phyloP scores from a whole-genome alignment of 108 stramenopile species.

The Skeletonema tropicum region DNA sequence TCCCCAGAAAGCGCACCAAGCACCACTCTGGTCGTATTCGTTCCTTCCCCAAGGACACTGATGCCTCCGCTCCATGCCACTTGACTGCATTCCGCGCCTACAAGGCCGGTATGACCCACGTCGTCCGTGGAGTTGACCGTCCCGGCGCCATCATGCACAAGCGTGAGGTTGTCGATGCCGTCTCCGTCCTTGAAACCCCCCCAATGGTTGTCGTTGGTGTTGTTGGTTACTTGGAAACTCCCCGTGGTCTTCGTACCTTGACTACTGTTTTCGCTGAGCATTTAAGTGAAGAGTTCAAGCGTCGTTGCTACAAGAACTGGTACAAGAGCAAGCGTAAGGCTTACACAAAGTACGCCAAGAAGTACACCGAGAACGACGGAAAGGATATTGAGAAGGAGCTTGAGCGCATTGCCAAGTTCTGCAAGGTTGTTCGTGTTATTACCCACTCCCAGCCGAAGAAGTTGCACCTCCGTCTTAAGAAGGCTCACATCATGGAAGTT shows the following conservation, averaged over 20 bases:
- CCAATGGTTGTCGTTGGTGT: conserved; percentile 99
- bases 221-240: conserved; percentile 99
- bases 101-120: conserved; percentile 99
- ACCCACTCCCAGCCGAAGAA: conserved; percentile 98
- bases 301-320: conserved; percentile 99
- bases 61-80: conserved; percentile 87
- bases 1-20: conserved; percentile 99
- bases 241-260: conserved; percentile 96
- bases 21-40: conserved; percentile 97
- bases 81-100: conserved; percentile 99
- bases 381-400: conserved; percentile 96
- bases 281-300: conserved; percentile 98
- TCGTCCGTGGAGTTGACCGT: conserved; percentile 97
- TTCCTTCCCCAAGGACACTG: conserved; percentile 96
- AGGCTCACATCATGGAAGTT: conserved; percentile 99
- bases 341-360: conserved; percentile 99
- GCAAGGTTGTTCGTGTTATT: conserved; percentile 97
- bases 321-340: conserved; percentile 99
- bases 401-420: conserved; percentile 98
- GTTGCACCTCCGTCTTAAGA: conserved; percentile 97
- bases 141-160: conserved; percentile 99
- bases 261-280: conserved; percentile 99
- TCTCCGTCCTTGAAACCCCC: conserved; percentile 98
- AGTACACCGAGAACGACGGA: conserved; percentile 90
- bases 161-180: conserved; percentile 99